A percentile compares a stretch with the other conserved stretches of the same genome.
phyloP scores from a whole-genome alignment of 2,329 filamentous ascomycete genomes.

The Ramichloridium luteum region DNA sequence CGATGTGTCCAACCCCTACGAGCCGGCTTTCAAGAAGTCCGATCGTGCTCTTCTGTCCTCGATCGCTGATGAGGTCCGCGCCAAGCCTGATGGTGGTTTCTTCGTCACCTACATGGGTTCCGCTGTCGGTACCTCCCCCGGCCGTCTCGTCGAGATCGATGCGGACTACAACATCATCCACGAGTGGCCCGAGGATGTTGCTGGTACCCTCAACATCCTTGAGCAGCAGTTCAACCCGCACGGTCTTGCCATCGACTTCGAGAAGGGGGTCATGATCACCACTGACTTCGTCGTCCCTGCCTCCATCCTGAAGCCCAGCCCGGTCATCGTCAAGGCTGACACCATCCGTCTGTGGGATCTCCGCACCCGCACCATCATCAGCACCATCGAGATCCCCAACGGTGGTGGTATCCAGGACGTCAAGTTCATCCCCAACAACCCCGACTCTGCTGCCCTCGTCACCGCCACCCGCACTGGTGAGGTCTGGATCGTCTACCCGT shows the following conservation, averaged over 20 bases:
- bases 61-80: constrained; percentile 50
- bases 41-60: constrained; percentile 48
- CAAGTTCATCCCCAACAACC: constrained; percentile 52
- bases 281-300: constrained; percentile 52
- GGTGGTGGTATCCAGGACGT: constrained; percentile 51
- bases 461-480: constrained; percentile 48
- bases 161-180: constrained; percentile 48
- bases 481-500: constrained; percentile 55
- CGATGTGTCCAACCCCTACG: constrained; percentile 46
- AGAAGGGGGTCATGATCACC: constrained; percentile 46
- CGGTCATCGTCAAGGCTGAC: constrained; percentile 42
- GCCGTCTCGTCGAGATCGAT: constrained; percentile 50
- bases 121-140: constrained; percentile 45
- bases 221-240: constrained; percentile 50
- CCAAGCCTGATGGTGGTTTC: constrained; percentile 51
- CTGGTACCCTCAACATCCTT: constrained; percentile 43
- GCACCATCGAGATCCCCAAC: constrained; percentile 48
- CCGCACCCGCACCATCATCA: constrained; percentile 41
- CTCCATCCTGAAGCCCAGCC: constrained; percentile 47
- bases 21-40: constrained; percentile 47
- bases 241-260: constrained; percentile 46
- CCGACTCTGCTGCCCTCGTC: constrained; percentile 46
- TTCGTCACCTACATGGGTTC: constrained; percentile 52
- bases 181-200: constrained; percentile 48
- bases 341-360: constrained; percentile 51